Conservation (phyloP, 148 eudicot genomes). For the Rhododendron simsii region DNA sequence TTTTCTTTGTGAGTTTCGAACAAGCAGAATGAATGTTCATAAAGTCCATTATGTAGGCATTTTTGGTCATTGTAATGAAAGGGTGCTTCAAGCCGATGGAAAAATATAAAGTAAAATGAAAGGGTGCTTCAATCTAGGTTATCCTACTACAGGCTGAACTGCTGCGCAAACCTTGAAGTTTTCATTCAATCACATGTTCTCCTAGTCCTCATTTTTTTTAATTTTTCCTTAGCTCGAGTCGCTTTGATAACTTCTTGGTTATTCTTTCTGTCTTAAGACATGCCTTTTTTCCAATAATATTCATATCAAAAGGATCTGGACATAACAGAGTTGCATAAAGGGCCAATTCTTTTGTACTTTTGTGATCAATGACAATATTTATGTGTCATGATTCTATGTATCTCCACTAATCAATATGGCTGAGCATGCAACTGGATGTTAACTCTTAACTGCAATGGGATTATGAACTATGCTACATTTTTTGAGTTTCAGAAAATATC, state of each 20-base stretch:
- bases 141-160: background rate
- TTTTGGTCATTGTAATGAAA: background rate
- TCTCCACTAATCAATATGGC: background rate
- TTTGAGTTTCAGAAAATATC: background rate
- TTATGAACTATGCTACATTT: background rate
- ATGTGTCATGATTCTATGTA: background rate
- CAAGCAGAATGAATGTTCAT: background rate
- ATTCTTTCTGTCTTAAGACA: background rate
- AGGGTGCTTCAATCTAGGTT: background rate
- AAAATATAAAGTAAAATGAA: background rate
- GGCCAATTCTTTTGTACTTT: background rate
- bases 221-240: background rate
- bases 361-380: background rate
- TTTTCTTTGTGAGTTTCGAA: background rate
- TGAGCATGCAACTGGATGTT: background rate
- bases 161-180: background rate
- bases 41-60: background rate
- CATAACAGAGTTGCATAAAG: background rate
- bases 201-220: background rate
- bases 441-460: background rate
- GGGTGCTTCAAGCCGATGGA: background rate
- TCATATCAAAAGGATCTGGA: background rate
- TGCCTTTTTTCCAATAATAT: background rate
- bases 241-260: background rate
- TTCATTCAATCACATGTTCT: background rate